Conservation (phyloP, 1,284 basidiomycete species). For the Mycena sp. region DNA sequence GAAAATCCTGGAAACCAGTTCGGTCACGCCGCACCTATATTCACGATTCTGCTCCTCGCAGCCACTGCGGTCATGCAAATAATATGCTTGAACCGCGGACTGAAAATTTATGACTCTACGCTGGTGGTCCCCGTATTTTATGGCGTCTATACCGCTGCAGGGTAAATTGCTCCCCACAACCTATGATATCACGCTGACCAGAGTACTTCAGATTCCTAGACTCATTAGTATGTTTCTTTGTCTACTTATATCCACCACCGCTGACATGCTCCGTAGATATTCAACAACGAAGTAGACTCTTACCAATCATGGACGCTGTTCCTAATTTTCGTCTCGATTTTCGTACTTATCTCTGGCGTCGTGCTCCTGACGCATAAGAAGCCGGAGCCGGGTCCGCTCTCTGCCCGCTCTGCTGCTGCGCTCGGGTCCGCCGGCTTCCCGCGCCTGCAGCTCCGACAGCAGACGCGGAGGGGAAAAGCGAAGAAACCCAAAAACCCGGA, state of each 20-base stretch:
- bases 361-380: constrained; percentile 88
- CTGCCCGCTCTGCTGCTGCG: constrained; percentile 16
- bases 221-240: constrained; percentile 55
- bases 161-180: constrained; percentile 50
- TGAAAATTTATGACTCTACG: constrained; percentile 83
- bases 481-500: constrained; percentile 31
- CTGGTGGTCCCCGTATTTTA: constrained; percentile 83
- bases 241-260: neutral
- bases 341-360: constrained; percentile 87
- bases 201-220: constrained; percentile 64
- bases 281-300: constrained; percentile 84
- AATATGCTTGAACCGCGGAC: constrained; percentile 87
- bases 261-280: constrained; percentile 53
- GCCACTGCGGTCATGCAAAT: constrained; percentile 90
- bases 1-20: constrained; percentile 88
- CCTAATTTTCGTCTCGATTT: constrained; percentile 86
- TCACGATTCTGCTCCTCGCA: constrained; percentile 84
- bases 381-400: constrained; percentile 58
- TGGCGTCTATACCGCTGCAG: constrained; percentile 73
- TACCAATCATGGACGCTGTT: constrained; percentile 90
- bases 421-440: constrained; percentile 22
- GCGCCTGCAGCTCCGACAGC: constrained; percentile 27
- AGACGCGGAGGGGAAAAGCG: constrained; percentile 34
- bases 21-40: constrained; percentile 80
- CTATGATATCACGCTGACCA: constrained; percentile 13